These are phyloP conservation scores for Smittium culicis DNA, from an alignment of 371 early-diverging fungal genomes.

Conservation along the genomic window DNA sequence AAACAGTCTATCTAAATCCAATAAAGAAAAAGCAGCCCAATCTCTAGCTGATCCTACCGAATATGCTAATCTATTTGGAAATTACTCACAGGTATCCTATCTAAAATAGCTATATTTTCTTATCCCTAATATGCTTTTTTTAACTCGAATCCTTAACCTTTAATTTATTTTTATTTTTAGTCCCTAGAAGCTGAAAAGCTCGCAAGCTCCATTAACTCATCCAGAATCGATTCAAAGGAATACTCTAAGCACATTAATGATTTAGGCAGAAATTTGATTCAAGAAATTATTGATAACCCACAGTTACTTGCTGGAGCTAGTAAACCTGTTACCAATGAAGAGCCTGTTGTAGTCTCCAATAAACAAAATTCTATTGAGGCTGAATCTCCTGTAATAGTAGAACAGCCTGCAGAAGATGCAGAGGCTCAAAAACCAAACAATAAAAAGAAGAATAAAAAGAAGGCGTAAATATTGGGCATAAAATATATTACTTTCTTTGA, in stretches of 20 bases:
- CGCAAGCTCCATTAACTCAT: not conserved
- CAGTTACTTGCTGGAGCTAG: not conserved
- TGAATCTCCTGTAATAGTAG: not conserved
- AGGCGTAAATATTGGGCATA: not conserved
- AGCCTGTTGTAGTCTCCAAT: not conserved
- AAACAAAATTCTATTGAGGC: not conserved
- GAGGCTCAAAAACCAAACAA: not conserved
- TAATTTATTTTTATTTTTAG: conserved; percentile 57
- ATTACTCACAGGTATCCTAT: conserved; percentile 32
- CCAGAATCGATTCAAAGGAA: not conserved
- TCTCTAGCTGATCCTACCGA: conserved; percentile 73
- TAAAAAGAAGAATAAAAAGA: not conserved
- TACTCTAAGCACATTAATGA: not conserved
- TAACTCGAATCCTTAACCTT: conserved; percentile 67
- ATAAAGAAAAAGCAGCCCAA: conserved; percentile 71
- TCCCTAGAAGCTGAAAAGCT: conserved; percentile 9
- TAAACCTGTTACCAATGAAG: not conserved
- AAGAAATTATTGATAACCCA: not conserved
- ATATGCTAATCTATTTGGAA: conserved; percentile 76
- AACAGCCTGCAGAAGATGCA: not conserved
- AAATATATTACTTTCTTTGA: too few relatives aligned
- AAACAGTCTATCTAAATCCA: conserved; percentile 42
- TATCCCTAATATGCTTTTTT: conserved; percentile 76
- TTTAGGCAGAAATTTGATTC: conserved; percentile 7
- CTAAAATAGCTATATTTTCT: too few relatives aligned